These are phyloP conservation scores for Kwoniella dejecticola DNA, from an alignment of 768 basidiomycete genomes.

Conservation along the genomic window DNA sequence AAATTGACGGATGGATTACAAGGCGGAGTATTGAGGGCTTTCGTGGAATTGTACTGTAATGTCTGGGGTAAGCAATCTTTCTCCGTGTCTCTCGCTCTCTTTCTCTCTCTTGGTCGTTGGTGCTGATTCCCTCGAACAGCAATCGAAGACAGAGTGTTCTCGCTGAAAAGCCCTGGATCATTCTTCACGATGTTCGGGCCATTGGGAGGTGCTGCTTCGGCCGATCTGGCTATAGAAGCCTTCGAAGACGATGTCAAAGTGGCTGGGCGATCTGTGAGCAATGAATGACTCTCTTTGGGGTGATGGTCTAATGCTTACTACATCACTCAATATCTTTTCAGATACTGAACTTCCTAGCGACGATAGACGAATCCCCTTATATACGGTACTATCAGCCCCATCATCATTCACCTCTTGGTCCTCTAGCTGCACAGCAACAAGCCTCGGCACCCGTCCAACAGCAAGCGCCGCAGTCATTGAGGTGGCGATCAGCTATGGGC, in stretches of 20 bases:
- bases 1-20: conserved; percentile 74
- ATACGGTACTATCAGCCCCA: conserved; percentile 89
- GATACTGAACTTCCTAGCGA: conserved; percentile 87
- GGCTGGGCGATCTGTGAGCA: conserved; percentile 55
- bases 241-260: conserved; percentile 85
- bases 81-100: background rate
- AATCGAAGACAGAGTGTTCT: conserved; percentile 82
- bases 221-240: conserved; percentile 69
- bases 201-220: conserved; percentile 68
- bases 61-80: conserved; percentile 72
- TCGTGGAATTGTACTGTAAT: conserved; percentile 88
- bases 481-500: conserved; percentile 54
- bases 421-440: conserved; percentile 64
- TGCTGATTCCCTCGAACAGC: conserved; percentile 61
- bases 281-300: too few relatives aligned
- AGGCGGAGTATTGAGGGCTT: conserved; percentile 70
- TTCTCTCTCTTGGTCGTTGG: too few relatives aligned
- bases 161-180: conserved; percentile 69
- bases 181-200: conserved; percentile 92
- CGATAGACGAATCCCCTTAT: conserved; percentile 86
- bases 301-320: too few relatives aligned
- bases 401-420: conserved; percentile 78
- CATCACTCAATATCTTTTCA: conserved; percentile 26
- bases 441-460: conserved; percentile 26
- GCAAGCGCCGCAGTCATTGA: conserved; percentile 30